These are phyloP conservation scores for Orbilia quercus DNA, from an alignment of 2,329 filamentous ascomycete genomes.

Conservation along the genomic window DNA sequence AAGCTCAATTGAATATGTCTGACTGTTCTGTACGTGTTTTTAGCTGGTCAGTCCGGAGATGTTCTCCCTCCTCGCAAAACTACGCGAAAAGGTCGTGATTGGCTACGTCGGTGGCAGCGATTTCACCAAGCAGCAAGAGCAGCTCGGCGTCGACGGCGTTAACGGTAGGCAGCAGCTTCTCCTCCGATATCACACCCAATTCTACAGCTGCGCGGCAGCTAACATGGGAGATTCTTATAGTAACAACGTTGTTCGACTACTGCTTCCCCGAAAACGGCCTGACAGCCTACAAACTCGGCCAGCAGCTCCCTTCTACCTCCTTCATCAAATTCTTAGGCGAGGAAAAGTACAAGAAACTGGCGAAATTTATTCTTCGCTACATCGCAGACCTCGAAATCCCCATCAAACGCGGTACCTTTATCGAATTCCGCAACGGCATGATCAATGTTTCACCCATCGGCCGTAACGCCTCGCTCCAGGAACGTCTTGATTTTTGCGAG, in stretches of 20 bases:
- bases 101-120: conserved; percentile 94
- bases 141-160: conserved; percentile 72
- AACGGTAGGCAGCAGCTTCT: conserved; percentile 53
- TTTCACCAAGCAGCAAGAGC: conserved; percentile 93
- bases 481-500: conserved; percentile 82
- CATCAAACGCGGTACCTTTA: conserved; percentile 82
- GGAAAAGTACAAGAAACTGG: conserved; percentile 80
- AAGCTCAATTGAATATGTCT: conserved; percentile 20
- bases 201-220: not conserved
- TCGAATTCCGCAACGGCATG: conserved; percentile 93
- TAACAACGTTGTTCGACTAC: conserved; percentile 92
- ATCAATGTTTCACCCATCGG: conserved; percentile 86
- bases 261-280: conserved; percentile 98
- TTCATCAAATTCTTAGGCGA: conserved; percentile 96
- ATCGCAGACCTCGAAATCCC: conserved; percentile 85
- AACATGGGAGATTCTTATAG: conserved; percentile 64
- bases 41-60: conserved; percentile 81
- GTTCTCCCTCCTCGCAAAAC: conserved; percentile 78
- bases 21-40: not conserved
- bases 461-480: conserved; percentile 79
- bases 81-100: conserved; percentile 88
- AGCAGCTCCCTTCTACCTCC: conserved; percentile 78
- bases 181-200: not conserved
- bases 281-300: conserved; percentile 85
- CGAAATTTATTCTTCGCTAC: conserved; percentile 81